phyloP scores from a whole-genome alignment of 192 early-diverging fungal genomes.

The Chytriomyces sp. region DNA sequence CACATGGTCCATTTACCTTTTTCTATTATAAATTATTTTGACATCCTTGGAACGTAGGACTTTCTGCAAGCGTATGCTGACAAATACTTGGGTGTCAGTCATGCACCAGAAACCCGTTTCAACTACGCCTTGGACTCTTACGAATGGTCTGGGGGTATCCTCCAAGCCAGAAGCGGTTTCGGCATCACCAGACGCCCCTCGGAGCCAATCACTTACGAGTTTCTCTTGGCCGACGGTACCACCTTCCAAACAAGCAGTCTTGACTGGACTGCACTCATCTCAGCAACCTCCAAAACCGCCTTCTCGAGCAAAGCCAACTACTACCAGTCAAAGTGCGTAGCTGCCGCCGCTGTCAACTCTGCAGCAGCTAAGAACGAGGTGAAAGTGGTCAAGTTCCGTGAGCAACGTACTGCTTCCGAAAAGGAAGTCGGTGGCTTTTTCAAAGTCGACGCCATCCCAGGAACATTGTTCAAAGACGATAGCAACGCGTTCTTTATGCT shows the following conservation, averaged over 20 bases:
- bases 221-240: neutral
- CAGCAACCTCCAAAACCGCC: too few relatives aligned
- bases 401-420: too few relatives aligned
- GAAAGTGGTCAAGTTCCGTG: too few relatives aligned
- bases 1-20: neutral
- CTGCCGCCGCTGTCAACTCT: too few relatives aligned
- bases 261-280: too few relatives aligned
- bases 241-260: neutral
- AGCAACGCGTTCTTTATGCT: neutral
- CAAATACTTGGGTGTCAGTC: constrained; percentile 3
- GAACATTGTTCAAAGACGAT: neutral
- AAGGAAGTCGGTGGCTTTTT: neutral
- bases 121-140: constrained; percentile 17
- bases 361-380: too few relatives aligned
- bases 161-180: neutral
- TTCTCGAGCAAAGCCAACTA: too few relatives aligned
- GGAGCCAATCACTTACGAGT: neutral
- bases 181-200: neutral
- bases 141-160: neutral
- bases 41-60: neutral
- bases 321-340: too few relatives aligned
- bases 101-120: constrained; percentile 31
- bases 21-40: neutral
- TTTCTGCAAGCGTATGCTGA: constrained; percentile 28
- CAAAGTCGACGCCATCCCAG: neutral